Conservation (phyloP, 1,284 basidiomycete genomes). For the Marasmius tenuissimus region DNA sequence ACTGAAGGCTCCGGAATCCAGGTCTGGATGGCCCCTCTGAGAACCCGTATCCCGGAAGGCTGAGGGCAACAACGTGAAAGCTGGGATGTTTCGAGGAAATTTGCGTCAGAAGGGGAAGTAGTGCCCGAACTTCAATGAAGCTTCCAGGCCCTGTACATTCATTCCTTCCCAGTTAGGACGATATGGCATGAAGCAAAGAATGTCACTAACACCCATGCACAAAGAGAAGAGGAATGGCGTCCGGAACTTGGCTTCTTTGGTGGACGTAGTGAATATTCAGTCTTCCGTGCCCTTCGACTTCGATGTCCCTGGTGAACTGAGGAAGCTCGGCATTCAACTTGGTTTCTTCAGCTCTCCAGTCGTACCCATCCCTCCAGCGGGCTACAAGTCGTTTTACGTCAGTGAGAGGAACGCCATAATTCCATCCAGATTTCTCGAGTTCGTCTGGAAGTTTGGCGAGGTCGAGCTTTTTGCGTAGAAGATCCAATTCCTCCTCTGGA, state of each 20-base stretch:
- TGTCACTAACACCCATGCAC: constrained; percentile 44
- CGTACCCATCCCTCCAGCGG: constrained; percentile 44
- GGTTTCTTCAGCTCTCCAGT: constrained; percentile 47
- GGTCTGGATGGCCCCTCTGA: constrained; percentile 39
- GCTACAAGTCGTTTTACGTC: constrained; percentile 43
- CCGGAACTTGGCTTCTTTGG: constrained; percentile 23
- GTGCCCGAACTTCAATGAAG: constrained; percentile 55
- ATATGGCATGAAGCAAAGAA: not conserved
- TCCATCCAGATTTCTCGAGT: constrained; percentile 38
- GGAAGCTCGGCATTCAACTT: constrained; percentile 44
- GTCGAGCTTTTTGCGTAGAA: constrained; percentile 32
- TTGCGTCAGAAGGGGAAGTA: constrained; percentile 48
- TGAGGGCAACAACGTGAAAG: constrained; percentile 58
- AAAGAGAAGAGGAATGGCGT: constrained; percentile 47
- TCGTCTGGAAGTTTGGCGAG: constrained; percentile 43
- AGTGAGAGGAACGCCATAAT: constrained; percentile 47
- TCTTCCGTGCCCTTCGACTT: constrained; percentile 40
- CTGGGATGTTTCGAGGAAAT: constrained; percentile 44
- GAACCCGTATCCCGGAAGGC: constrained; percentile 58
- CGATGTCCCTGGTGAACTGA: constrained; percentile 46
- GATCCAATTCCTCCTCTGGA: constrained; percentile 27
- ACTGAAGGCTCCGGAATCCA: constrained; percentile 26
- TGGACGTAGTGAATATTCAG: constrained; percentile 40
- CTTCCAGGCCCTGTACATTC: constrained; percentile 53
- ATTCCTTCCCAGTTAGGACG: not conserved